Base-by-base conservation (phyloP, 345 rosid genomes). In the Brassica carinata region DNA sequence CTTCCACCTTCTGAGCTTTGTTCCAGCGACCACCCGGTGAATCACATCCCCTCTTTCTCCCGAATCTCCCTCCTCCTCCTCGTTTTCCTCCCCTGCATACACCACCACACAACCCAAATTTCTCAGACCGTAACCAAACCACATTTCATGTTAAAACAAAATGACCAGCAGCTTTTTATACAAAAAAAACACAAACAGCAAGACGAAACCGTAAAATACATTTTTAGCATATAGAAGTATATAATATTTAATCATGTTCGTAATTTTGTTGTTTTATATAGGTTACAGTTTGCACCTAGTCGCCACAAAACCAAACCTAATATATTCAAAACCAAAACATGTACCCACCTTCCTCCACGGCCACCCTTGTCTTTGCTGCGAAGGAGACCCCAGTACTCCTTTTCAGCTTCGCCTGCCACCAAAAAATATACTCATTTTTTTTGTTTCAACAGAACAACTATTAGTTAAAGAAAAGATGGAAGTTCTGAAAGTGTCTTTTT, bases 331-430 rank as follows among this genome's bases (percentile, higher is more conserved):
- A 34, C 26, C 5, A 55, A 55, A 64, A 48, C 48, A 14, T 27
- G 38, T 40, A 83, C 95, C 77, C 64, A 94, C 98, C 94, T 92
- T 86, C 91, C 92, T 74, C 90, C 94, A 62, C 91, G 80, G 79
- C 84, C 83, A 62, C 91, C 88, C 81, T 75, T 88, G 84, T 86
- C 97, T 83, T 88, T 89, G 86, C 83, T 90, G 3, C 90, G 91
- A 10, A 92, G 83, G 53, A 73, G 84, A 72, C 78, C 76, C 98
- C 99, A 96, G 72, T 96, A 96, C 51, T 93, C 97, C 81, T 77
- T 87, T 79, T 96, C 99, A 5, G 93, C 90, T 30, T 91, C 91
- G 69, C 99, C 99, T 96, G 80, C 38, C 7, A 57, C 2, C 36
- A 14, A 9, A 78, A 9, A 74, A 17, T 9, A 11, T 17, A 73